Percentiles rank a stretch among this genome's conserved stretches.
Conservation (phyloP, 345 rosid genomes). For the Sonneratia caseolaris region DNA sequence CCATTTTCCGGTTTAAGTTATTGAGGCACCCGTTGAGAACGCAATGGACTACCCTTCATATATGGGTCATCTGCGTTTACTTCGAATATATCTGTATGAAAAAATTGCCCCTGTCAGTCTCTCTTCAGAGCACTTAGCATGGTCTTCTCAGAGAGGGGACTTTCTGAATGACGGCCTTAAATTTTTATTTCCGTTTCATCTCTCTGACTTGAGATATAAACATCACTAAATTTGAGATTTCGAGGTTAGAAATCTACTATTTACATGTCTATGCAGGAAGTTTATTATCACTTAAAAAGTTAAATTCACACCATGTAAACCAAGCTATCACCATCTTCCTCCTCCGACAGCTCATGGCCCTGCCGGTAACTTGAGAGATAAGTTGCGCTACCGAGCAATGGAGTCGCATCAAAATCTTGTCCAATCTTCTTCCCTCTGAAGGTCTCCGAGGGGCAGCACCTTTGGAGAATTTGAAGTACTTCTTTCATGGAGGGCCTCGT, state of each 20-base stretch:
- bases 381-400: slow-evolving; percentile 29
- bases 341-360: slow-evolving; percentile 2
- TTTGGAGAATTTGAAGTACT: slow-evolving; percentile 48
- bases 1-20: not conserved
- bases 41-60: not conserved
- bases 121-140: no score
- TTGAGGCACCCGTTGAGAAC: not conserved
- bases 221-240: not conserved
- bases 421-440: slow-evolving; percentile 16
- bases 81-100: no score
- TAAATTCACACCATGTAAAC: slow-evolving; percentile 9
- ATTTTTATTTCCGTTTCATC: not conserved
- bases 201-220: not conserved
- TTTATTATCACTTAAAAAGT: not conserved
- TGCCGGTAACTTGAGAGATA: slow-evolving; percentile 22
- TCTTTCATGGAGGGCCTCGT: slow-evolving; percentile 78
- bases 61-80: no score
- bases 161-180: not conserved
- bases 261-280: not conserved
- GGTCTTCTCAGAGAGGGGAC: not conserved
- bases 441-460: slow-evolving; percentile 16
- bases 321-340: slow-evolving; percentile 8
- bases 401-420: slow-evolving; percentile 25
- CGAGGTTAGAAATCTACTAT: not conserved
- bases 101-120: no score